phyloP scores from a whole-genome alignment of 495 filamentous ascomycete genomes.

The Friedmanniomyces endolithicus region DNA sequence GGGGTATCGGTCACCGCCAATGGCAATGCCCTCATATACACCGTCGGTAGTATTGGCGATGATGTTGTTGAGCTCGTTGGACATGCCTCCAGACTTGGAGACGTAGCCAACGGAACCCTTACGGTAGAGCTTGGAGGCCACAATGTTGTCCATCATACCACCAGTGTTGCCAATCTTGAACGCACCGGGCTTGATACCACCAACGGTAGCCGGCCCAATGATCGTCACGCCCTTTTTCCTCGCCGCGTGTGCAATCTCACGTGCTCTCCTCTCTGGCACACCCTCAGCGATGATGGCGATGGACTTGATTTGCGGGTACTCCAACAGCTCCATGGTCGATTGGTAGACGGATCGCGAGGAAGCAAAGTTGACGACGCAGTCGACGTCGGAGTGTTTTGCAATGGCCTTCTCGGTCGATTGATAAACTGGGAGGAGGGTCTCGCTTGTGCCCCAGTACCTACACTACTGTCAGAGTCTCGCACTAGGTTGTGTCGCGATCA shows the following conservation, averaged over 20 bases:
- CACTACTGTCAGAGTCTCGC: conserved; percentile 1
- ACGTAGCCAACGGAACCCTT: conserved; percentile 97
- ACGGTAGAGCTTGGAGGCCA: conserved; percentile 98
- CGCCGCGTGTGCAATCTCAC: conserved; percentile 90
- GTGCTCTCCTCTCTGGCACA: conserved; percentile 95
- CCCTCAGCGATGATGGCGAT: conserved; percentile 99
- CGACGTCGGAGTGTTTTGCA: conserved; percentile 92
- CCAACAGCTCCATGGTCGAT: conserved; percentile 97
- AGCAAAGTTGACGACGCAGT: conserved; percentile 97
- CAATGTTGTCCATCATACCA: conserved; percentile 99
- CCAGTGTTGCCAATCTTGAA: conserved; percentile 99
- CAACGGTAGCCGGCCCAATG: conserved; percentile 94
- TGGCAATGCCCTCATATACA: conserved; percentile 97
- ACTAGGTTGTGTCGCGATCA: not conserved
- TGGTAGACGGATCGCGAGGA: conserved; percentile 95
- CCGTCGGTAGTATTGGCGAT: conserved; percentile 88
- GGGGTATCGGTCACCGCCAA: conserved; percentile 96
- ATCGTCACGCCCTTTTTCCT: conserved; percentile 98
- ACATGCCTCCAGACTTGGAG: conserved; percentile 99
- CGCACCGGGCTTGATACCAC: conserved; percentile 97
- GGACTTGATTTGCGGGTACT: conserved; percentile 88
- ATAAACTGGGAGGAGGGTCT: conserved; percentile 97
- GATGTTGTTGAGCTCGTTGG: conserved; percentile 99
- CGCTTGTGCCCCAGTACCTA: conserved; percentile 97
- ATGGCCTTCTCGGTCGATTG: conserved; percentile 88